Base-by-base conservation (phyloP, 2,329 filamentous ascomycete genomes). In the Cladosporium sp. region DNA sequence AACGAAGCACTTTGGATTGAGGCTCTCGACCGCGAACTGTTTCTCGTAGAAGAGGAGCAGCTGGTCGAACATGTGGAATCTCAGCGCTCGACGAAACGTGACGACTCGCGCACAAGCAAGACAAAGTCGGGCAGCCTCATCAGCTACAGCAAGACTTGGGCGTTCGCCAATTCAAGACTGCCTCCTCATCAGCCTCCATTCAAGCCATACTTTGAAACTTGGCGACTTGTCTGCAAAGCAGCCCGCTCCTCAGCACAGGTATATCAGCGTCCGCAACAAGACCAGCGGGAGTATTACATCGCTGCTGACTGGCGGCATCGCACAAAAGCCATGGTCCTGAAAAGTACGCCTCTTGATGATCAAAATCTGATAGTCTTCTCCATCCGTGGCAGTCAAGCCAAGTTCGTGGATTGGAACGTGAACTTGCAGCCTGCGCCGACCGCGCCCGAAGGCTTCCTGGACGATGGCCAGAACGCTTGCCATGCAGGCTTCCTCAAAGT, bases 261-360 rank as follows among this genome's bases (percentile, higher is more conserved):
- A 2, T 96, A 96, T 70, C 79, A 82, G 40, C 80, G 81, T 35
- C 85, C 89, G 0, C 74, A 75, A 0, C 81, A 82, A 1, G 76
- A 79, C 20, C 88, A 91, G 71, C 79, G 80, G 12, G 84, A 89
- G 64, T 80, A 86, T 2, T 88, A 89, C 63, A 80, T 94, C 35
- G 80, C 85, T 35, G 84, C 88, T 3, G 84, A 91, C 70, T 89
- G 86, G 81, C 79, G 80, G 19, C 79, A 82, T 3, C 89, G 89
- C n/a, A 88, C 89, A 1, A 93, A 92, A 70, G 88, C 90, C 22
- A 93, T 93, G 86, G 85, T 89, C 15, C 86, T 95, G 68, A 93
- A 92, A 68, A 90, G 87, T 0, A 80, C 92, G 0, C 84, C 89
- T 1, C 84, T 91, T 69, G 90, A 94, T 66, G 80, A 90, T 65